A percentile compares a stretch with the other conserved stretches of the same genome.
These are phyloP conservation scores for Diaporthe ampelina DNA, from an alignment of 2,329 filamentous ascomycete genomes.

Conservation along the genomic window DNA sequence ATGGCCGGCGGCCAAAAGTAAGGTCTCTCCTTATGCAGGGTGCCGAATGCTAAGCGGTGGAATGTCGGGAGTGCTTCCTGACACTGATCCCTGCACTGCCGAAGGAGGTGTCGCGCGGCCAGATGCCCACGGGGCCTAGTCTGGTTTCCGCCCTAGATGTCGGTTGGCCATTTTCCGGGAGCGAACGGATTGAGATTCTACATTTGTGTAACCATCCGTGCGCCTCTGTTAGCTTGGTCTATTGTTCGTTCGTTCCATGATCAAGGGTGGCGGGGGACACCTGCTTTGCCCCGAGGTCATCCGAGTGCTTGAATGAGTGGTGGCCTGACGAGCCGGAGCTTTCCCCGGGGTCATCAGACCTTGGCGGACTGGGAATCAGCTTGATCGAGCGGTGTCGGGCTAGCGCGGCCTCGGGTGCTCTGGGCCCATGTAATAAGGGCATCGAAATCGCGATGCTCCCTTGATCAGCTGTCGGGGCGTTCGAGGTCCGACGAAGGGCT, in stretches of 20 bases:
- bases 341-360: constrained; percentile 30
- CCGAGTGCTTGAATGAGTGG: constrained; percentile 18
- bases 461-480: constrained; percentile 8
- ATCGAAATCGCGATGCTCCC: constrained; percentile 9
- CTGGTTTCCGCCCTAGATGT: constrained; percentile 6
- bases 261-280: neutral
- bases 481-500: neutral
- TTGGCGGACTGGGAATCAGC: constrained; percentile 31
- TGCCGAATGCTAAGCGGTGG: constrained; percentile 19
- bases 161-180: constrained; percentile 21
- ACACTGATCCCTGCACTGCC: constrained; percentile 17
- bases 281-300: constrained; percentile 17
- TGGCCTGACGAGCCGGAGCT: constrained; percentile 27
- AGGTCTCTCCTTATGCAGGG: constrained; percentile 1
- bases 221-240: constrained; percentile 14
- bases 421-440: constrained; percentile 16
- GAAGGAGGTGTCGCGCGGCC: constrained; percentile 3
- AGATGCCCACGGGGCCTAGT: neutral
- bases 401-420: constrained; percentile 22
- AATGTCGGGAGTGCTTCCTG: constrained; percentile 20
- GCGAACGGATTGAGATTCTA: constrained; percentile 6
- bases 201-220: constrained; percentile 34
- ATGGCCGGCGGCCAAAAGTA: constrained; percentile 4
- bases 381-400: constrained; percentile 30
- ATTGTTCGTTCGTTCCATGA: constrained; percentile 24